Base-by-base conservation (phyloP, 2,329 filamentous ascomycete species). In the Ambrosiella beaveri region DNA sequence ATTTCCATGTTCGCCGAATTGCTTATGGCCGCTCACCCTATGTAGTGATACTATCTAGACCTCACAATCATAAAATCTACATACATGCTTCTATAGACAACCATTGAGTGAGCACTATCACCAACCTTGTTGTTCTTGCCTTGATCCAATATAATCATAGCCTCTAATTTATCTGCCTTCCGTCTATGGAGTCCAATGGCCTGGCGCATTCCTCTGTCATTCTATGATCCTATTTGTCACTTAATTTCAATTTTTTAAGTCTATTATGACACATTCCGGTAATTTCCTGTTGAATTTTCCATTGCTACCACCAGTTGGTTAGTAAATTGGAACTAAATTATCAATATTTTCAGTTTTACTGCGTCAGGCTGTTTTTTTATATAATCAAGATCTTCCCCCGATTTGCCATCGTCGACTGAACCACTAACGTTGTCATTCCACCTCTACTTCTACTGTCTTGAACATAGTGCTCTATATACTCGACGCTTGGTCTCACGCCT, bases 151-250 rank as follows among this genome's bases (percentile, higher is more conserved):
- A 47, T 37, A 9, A 35, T n/a, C 17, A 13, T 8, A 3, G n/a
- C 9, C 47, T 17, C n/a, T 47, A 47, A 41, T 47, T 47, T 47
- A 12, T 17, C n/a, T 6, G 44, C 19, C 54, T 56, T 60, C 54
- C 58, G 58, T 60, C 58, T 60, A 49, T 50, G 58, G 58, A 60
- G 50, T 57, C 44, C 17, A 53, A 36, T 35, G 27, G 15, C 12
- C n/a, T 35, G 36, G 15, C 3, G 35, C 47, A 44, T 37, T 39
- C 15, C n/a, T 13, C 41, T 12, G 41, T 58, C 36, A 36, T 57
- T 56, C 56, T 49, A 45, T 55, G 50, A 52, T 60, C 59, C 55
- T 57, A 57, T 59, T 59, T 37, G 57, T 19, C 53, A 56, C 53
- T 60, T 52, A 40, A n/a, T 45, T 51, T 57, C 17, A 55, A 55